Evolutionary conservation across 106 monocot genomes (phyloP).

Genomic region (Narthecium ossifragum): DNA sequence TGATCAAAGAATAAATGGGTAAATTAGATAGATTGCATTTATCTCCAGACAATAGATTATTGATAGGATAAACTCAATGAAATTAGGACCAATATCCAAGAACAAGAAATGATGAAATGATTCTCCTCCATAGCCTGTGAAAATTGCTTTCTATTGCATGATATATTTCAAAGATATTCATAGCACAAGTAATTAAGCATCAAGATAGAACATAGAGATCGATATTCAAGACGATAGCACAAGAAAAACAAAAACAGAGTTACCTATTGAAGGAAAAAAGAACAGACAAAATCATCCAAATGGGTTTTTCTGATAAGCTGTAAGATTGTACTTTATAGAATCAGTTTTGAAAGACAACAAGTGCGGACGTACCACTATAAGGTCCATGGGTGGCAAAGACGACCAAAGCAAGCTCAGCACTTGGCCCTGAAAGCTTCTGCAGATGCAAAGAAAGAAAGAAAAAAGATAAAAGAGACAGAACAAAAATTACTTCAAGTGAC

Average conservation of each 20-base stretch:
- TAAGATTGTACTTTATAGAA: too few species aligned
- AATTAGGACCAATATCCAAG: too few species aligned
- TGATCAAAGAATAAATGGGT: too few species aligned
- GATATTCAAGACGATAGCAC: neutral
- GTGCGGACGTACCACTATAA: constrained; percentile 54
- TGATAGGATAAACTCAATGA: too few species aligned
- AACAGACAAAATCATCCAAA: neutral
- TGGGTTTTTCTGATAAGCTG: too few species aligned
- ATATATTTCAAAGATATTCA: too few species aligned
- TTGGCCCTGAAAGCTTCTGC: constrained; percentile 62
- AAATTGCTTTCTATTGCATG: too few species aligned
- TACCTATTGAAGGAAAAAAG: neutral
- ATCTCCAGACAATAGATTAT: too few species aligned
- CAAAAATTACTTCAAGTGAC: too few species aligned
- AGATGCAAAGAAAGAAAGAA: constrained; percentile 3
- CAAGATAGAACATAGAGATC: neutral
- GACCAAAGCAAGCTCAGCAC: constrained; percentile 74
- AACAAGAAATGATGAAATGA: too few species aligned
- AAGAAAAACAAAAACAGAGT: neutral
- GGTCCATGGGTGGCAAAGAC: constrained; percentile 86
- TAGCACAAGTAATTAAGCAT: neutral
- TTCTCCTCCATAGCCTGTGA: too few species aligned
- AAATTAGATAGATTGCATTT: too few species aligned
- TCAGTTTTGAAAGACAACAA: neutral
- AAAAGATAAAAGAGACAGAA: constrained; percentile 3